Evolutionary conservation across 345 rosid genomes (phyloP).

Genomic region (Sapria himalayana): DNA sequence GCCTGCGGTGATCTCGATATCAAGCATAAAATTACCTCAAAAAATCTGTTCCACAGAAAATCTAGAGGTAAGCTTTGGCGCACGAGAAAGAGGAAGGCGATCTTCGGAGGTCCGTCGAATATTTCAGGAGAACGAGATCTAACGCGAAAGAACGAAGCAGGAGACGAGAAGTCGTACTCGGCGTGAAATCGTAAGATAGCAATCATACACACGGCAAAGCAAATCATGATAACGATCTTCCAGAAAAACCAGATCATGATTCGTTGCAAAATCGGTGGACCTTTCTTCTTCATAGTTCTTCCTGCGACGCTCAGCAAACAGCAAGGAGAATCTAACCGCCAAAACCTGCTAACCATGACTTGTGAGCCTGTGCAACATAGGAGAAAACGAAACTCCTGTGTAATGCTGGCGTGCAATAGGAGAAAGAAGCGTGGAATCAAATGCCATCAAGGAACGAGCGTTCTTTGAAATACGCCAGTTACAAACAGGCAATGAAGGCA

Average conservation of each 20-base stretch:
- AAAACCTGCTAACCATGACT: no score
- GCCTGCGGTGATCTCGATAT: no score
- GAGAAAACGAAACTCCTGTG: no score
- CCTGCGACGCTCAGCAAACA: no score
- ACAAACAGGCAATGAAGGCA: no score
- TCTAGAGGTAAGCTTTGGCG: conserved; percentile 41
- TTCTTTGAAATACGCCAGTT: no score
- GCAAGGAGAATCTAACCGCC: no score
- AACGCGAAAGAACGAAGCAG: conserved; percentile 11
- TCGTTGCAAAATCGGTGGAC: conserved; percentile 12
- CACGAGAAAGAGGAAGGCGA: conserved; percentile 42
- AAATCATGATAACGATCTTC: conserved; percentile 39
- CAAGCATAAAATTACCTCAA: conserved; percentile 22
- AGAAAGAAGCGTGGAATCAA: no score
- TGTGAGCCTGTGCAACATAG: no score
- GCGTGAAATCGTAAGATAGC: conserved; percentile 30
- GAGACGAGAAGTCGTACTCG: conserved; percentile 10
- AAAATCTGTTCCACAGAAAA: conserved; percentile 56
- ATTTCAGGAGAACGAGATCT: conserved; percentile 15
- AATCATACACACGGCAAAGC: conserved; percentile 25
- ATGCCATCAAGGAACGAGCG: no score
- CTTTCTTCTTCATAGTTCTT: conserved; percentile 33
- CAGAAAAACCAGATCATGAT: conserved; percentile 33
- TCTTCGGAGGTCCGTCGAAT: conserved; percentile 30
- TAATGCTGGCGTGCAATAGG: no score